phyloP scores from a whole-genome alignment of 306 rosid genomes.

The Citrullus mucosospermus region DNA sequence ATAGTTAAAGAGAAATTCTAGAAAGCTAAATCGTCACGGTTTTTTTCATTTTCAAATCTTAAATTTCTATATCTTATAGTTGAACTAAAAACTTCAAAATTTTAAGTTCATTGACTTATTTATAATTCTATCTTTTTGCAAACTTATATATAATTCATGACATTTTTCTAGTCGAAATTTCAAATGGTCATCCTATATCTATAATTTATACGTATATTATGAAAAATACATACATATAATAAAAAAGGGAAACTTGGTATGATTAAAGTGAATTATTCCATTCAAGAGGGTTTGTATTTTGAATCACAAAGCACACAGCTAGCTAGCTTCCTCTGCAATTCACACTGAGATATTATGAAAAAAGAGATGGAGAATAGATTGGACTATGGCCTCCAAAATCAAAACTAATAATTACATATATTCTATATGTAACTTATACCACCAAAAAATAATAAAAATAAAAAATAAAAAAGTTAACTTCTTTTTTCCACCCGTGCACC shows the following conservation, averaged over 20 bases:
- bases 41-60: not conserved
- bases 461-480: not conserved
- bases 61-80: too few relatives aligned
- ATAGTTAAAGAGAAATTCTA: not conserved
- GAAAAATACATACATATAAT: not conserved
- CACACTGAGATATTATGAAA: not conserved
- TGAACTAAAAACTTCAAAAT: too few relatives aligned
- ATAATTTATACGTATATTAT: not conserved
- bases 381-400: conserved; percentile 1
- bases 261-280: not conserved
- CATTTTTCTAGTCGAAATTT: not conserved
- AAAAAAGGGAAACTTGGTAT: not conserved
- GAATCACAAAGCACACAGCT: not conserved
- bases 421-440: not conserved
- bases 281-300: not conserved
- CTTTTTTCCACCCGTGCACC: conserved; percentile 6
- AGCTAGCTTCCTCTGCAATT: conserved; percentile 4
- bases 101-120: too few relatives aligned
- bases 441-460: not conserved
- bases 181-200: not conserved
- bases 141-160: too few relatives aligned
- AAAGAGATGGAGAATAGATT: not conserved
- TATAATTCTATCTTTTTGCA: too few relatives aligned
- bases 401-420: not conserved
- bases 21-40: not conserved